Base-by-base conservation (phyloP, 805 yeast genomes). In the Schwanniomyces pseudopolymorphus region DNA sequence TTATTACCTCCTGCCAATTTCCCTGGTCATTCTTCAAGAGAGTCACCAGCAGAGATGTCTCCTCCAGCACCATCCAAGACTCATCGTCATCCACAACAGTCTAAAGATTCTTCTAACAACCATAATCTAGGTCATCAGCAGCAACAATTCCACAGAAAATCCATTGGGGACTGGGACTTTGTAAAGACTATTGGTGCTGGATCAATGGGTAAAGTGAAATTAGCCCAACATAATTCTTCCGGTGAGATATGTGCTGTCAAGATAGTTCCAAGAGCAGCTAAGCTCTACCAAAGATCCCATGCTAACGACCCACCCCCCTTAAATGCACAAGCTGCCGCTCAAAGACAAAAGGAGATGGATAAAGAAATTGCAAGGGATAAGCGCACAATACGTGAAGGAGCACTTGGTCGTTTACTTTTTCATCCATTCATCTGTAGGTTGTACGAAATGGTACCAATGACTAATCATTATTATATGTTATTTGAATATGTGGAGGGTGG, bases 401-500 rank as follows among this genome's bases (percentile, higher is more conserved):
- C 97, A 0, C 74, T 94, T 49, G 98, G 97, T 5, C 81, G 90
- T 57, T 79, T 94, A 19, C 74, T 94, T 33, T 85, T 88, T 64
- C 99, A 94, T 67, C 96, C 96, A 1, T 89, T 84, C 63, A 90
- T 94, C 44, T 90, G 98, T 64, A 77, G 96, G 53, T 71, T 94
- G 38, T 89, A 88, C 69, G 98, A 94, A 67, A 89, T 92, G 77
- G 89, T 90, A 51, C 87, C 96, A 13, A 92, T 92, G 97, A 87
- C 97, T 8, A 89, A 89, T 53, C 98, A 94, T 66, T 94, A 87
- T 70, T 94, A 94, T 69, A 89, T 94, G 96, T 77, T 94, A 48
- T 92, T 94, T 68, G 99, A 94, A 64, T 92, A 89, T 62, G 96
- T 94, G 14, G 86, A 94, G 25, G 99, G 99, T 38, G 98, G 98